Percentiles rank a stretch among this genome's conserved stretches.
Conservation (phyloP, 2,329 filamentous ascomycete species). For the Sporothrix mexicana region DNA sequence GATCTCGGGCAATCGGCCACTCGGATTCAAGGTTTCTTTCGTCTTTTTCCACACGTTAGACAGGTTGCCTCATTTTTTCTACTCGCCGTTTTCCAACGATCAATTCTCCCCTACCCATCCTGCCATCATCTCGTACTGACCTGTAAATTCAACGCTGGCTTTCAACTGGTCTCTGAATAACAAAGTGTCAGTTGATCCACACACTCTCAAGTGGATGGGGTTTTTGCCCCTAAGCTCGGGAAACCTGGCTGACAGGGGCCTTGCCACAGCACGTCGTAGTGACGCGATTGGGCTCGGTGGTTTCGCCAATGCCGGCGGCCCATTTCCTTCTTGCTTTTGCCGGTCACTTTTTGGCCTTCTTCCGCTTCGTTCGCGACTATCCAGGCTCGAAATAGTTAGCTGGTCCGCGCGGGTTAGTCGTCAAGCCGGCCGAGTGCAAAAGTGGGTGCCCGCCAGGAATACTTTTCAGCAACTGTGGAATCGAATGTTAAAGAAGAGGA, state of each 20-base stretch:
- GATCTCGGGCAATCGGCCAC: not conserved
- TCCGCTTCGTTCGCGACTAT: not conserved
- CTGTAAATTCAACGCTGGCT: not conserved
- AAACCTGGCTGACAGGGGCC: not conserved
- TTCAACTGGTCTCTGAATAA: not conserved
- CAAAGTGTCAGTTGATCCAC: not conserved
- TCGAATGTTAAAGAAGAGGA: too few species aligned
- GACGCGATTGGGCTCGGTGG: not conserved
- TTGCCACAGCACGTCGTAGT: constrained; percentile 7
- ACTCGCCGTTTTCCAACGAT: not conserved
- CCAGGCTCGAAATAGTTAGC: not conserved
- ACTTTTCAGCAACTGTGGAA: constrained; percentile 3
- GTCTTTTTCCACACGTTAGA: not conserved
- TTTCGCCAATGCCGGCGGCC: constrained; percentile 8
- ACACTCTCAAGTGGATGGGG: not conserved
- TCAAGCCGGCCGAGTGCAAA: constrained; percentile 13
- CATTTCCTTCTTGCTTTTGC: not conserved
- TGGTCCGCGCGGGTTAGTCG: constrained; percentile 10
- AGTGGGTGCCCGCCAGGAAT: not conserved
- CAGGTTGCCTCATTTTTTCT: constrained; percentile 26
- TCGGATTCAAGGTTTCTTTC: not conserved
- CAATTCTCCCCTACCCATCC: not conserved
- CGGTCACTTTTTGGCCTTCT: not conserved
- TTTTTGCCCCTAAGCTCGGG: not conserved
- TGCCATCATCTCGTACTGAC: not conserved